Percentiles rank a stretch among this genome's conserved stretches.
Evolutionary conservation across 1,139 yeast species (phyloP).

Genomic region (Debaryomyces coudertii): DNA sequence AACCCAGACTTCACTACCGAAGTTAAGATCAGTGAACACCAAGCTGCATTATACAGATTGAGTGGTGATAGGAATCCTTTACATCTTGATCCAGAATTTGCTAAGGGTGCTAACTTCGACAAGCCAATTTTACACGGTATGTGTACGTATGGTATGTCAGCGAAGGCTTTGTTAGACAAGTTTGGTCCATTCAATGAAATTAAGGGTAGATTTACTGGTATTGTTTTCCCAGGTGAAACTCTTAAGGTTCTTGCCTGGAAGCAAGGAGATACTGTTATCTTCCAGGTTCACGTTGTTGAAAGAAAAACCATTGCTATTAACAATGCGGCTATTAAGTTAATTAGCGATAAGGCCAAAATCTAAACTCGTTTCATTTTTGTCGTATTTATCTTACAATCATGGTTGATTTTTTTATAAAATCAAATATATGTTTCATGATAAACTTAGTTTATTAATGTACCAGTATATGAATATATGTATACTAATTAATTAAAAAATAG

Average conservation of each 20-base stretch:
- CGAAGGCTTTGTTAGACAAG: slow-evolving; percentile 74
- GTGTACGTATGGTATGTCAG: slow-evolving; percentile 82
- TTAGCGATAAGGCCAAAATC: slow-evolving; percentile 46
- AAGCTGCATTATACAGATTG: slow-evolving; percentile 88
- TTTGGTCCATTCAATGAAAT: slow-evolving; percentile 84
- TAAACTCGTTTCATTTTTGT: slow-evolving; percentile 17
- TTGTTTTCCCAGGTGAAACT: slow-evolving; percentile 97
- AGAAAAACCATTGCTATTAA: slow-evolving; percentile 79
- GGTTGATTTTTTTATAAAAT: neutral
- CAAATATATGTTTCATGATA: neutral
- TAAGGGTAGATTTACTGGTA: slow-evolving; percentile 88
- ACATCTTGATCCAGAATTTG: slow-evolving; percentile 91
- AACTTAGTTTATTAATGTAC: neutral
- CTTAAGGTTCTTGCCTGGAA: slow-evolving; percentile 86
- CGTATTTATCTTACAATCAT: neutral
- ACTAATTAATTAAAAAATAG: neutral
- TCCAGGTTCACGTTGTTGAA: slow-evolving; percentile 83
- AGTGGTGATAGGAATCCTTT: slow-evolving; percentile 95
- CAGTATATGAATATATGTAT: neutral
- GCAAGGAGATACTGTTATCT: slow-evolving; percentile 65
- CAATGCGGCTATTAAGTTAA: slow-evolving; percentile 83
- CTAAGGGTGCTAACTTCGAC: slow-evolving; percentile 85
- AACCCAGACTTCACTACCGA: slow-evolving; percentile 68
- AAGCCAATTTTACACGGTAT: slow-evolving; percentile 92
- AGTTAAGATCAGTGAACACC: slow-evolving; percentile 67